Evolutionary conservation across 768 basidiomycete species (phyloP).

Genomic region (Tricholoma saponaceum): DNA sequence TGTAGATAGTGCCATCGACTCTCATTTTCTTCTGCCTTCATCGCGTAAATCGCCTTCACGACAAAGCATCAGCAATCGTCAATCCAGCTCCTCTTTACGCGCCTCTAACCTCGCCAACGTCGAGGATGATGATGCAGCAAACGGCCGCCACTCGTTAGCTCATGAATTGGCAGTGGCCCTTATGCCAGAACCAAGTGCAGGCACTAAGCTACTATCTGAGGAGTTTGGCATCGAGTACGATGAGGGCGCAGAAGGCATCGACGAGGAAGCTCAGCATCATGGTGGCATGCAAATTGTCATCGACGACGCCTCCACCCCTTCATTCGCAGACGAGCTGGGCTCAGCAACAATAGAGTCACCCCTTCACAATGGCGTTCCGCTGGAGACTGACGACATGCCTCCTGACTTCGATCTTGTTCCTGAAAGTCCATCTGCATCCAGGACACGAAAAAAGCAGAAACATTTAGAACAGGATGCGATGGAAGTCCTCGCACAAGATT

Average conservation of each 20-base stretch:
- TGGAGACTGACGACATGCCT: slow-evolving; percentile 24
- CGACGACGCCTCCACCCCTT: slow-evolving; percentile 26
- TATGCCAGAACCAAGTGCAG: slow-evolving; percentile 79
- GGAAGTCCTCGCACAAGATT: slow-evolving; percentile 66
- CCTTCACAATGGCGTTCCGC: slow-evolving; percentile 22
- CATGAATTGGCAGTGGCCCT: slow-evolving; percentile 85
- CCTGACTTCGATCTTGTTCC: slow-evolving; percentile 44
- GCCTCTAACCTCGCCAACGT: slow-evolving; percentile 25
- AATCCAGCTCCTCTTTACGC: slow-evolving; percentile 51
- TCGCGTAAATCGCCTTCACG: slow-evolving; percentile 33
- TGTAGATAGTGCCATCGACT: slow-evolving; percentile 24
- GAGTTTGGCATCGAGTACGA: slow-evolving; percentile 91
- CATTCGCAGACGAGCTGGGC: slow-evolving; percentile 42
- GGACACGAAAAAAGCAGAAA: slow-evolving; percentile 23
- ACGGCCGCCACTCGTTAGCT: slow-evolving; percentile 67
- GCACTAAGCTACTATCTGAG: slow-evolving; percentile 77
- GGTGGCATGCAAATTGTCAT: slow-evolving; percentile 28
- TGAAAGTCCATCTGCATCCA: slow-evolving; percentile 31
- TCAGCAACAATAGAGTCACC: slow-evolving; percentile 23
- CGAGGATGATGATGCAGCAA: slow-evolving; percentile 39
- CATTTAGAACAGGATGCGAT: slow-evolving; percentile 54
- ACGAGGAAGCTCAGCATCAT: slow-evolving; percentile 35
- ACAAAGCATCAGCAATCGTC: slow-evolving; percentile 33
- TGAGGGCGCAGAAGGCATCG: slow-evolving; percentile 81
- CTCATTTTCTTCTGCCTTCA: slow-evolving; percentile 30